Base-by-base conservation (phyloP, 441 rosid species). In the Brassica hybrid region DNA sequence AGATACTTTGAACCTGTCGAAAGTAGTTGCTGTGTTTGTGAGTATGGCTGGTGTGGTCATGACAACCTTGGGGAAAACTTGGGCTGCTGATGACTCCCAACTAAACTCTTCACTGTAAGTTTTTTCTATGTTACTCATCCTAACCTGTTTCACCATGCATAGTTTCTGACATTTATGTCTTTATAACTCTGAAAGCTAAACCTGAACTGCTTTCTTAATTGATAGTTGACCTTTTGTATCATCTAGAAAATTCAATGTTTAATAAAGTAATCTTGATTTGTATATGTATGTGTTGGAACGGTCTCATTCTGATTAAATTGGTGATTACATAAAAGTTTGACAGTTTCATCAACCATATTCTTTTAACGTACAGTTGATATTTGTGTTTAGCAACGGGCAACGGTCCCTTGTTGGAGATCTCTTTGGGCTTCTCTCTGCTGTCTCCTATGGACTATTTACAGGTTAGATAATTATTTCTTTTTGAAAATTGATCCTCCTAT, bases 21-120 rank as follows among this genome's bases (percentile, higher is more conserved):
- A 94, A 84, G 91, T 94, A 10, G 87, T 91, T 52, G 97, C 99
- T 25, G 99, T 96, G 7, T 79, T 96, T 65, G 90, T 96, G 68
- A 92, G 97, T 80, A 90, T 94, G 93, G 92, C 94, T 25, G 98
- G 99, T 68, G 99, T 94, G 82, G 98, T 76, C 83, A 91, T 96
- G 99, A 94, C 98, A 16, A 89, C 99, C 32, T 82, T 96, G 7
- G 99, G 98, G 57, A 91, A 94, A 83, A 94, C 97, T 27, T 94
- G 99, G 99, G 98, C 98, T 45, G 83, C 98, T 8, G 98, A 96
- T 56, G 98, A 91, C 2, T 82, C 95, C 1, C 86, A 87, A 64
- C 59, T 87, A 56, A 87, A 78, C 73, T 78, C 92, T 76, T 85
- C 92, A 7, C 63, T 7, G 98, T 92, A 83, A 89, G 94, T 81